These are phyloP conservation scores for Phytopythium litorale DNA, from an alignment of 352 stramenopile species.

Conservation along the genomic window DNA sequence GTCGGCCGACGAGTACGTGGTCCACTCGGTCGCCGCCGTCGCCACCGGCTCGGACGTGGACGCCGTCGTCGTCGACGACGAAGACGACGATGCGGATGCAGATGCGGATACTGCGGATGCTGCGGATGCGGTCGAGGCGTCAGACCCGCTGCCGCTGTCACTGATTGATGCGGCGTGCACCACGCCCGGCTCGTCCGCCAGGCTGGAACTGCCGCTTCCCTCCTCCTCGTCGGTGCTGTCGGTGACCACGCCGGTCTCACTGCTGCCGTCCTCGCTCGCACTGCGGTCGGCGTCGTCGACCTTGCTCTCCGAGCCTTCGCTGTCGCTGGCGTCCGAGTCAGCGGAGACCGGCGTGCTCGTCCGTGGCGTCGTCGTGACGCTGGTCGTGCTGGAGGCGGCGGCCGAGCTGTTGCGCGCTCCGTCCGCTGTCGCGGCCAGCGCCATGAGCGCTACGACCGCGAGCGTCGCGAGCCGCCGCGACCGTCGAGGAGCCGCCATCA, in stretches of 20 bases:
- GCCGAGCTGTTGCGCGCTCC: not conserved
- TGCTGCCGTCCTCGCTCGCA: not conserved
- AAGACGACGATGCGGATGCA: not conserved
- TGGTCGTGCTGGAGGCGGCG: not conserved
- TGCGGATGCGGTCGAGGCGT: not conserved
- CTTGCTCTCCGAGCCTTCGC: not conserved
- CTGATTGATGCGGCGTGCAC: conserved; percentile 7
- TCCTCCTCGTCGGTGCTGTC: not conserved
- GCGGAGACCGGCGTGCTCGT: not conserved
- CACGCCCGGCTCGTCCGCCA: not conserved
- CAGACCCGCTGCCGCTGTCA: not conserved
- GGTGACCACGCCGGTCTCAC: not conserved
- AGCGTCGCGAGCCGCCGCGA: not conserved
- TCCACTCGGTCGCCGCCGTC: not conserved
- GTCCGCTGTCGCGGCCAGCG: not conserved
- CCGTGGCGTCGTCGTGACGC: not conserved
- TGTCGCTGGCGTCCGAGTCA: not conserved
- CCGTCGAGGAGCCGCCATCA: not conserved
- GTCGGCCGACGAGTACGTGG: conserved; percentile 1
- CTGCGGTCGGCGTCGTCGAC: not conserved
- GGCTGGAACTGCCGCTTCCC: not conserved
- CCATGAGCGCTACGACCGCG: not conserved
- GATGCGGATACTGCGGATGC: not conserved
- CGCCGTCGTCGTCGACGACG: not conserved
- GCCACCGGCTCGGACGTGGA: not conserved